Evolutionary conservation across 2,329 filamentous ascomycete genomes (phyloP).

Genomic region (Fusarium protoensiforme): DNA sequence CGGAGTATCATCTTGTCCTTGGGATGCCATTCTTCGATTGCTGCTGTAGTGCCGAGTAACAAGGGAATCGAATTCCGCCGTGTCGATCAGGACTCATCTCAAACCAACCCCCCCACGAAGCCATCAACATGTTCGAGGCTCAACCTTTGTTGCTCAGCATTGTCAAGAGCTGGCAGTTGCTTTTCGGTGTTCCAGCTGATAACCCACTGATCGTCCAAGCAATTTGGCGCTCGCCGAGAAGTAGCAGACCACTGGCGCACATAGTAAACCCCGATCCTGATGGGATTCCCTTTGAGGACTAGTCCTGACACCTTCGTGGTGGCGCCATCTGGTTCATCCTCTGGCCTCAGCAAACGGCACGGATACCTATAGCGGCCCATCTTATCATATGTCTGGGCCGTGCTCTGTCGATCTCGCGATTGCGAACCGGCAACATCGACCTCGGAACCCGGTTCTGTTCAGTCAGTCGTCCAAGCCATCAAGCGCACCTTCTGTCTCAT

Average conservation of each 20-base stretch:
- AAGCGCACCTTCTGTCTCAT: not conserved
- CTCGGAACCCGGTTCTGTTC: not conserved
- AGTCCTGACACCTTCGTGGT: constrained; percentile 9
- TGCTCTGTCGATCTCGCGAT: constrained; percentile 12
- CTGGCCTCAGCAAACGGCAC: constrained; percentile 15
- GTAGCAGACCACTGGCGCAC: not conserved
- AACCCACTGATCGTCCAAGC: constrained; percentile 1
- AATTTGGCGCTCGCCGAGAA: constrained; percentile 1
- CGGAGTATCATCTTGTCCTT: constrained; percentile 5
- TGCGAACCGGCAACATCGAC: not conserved
- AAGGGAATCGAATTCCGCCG: not conserved
- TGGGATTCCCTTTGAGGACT: constrained; percentile 15
- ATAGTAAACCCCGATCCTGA: not conserved
- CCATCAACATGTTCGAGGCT: not conserved
- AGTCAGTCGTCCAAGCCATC: not conserved
- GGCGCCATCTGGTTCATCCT: constrained; percentile 34
- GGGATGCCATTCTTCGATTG: not conserved
- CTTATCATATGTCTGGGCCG: constrained; percentile 7
- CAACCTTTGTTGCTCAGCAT: not conserved
- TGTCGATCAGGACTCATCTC: not conserved
- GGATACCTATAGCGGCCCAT: constrained; percentile 22
- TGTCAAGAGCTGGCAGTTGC: not conserved
- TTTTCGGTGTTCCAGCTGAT: not conserved
- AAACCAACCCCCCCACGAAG: not conserved
- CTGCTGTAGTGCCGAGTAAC: not conserved